These are phyloP conservation scores for Voacanga thouarsii DNA, from an alignment of 257 asterid genomes.

Conservation along the genomic window DNA sequence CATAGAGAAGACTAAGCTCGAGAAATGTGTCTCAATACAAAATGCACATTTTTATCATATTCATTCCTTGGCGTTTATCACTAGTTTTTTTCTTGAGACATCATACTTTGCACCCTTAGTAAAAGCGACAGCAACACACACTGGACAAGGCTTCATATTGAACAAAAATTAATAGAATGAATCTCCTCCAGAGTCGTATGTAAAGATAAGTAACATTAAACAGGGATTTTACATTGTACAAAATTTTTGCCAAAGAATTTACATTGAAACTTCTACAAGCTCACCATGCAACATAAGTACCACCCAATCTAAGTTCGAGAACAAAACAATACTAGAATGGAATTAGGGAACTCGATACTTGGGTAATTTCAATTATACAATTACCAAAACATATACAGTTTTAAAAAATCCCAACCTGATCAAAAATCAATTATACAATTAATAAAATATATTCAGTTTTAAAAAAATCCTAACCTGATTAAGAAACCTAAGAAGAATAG, in stretches of 20 bases:
- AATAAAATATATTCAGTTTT: neutral
- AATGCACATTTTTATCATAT: neutral
- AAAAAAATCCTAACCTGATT: neutral
- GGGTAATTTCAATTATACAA: neutral
- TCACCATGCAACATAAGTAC: neutral
- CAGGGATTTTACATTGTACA: neutral
- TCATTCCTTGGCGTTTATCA: neutral
- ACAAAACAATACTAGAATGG: neutral
- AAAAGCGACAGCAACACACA: neutral
- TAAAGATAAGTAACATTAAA: neutral
- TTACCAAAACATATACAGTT: neutral
- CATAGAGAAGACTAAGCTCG: neutral
- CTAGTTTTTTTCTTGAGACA: neutral
- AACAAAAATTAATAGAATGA: neutral
- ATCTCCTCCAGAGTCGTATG: neutral
- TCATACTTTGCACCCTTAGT: neutral
- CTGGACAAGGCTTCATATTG: neutral
- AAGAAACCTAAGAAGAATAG: neutral
- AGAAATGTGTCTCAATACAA: no score
- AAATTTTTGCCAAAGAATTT: neutral
- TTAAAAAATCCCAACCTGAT: neutral
- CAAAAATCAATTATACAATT: neutral
- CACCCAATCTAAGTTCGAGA: neutral
- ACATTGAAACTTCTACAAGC: neutral
- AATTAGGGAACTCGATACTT: neutral